Conservation (phyloP, 1,284 basidiomycete species). For the Rhodotorula sp. region DNA sequence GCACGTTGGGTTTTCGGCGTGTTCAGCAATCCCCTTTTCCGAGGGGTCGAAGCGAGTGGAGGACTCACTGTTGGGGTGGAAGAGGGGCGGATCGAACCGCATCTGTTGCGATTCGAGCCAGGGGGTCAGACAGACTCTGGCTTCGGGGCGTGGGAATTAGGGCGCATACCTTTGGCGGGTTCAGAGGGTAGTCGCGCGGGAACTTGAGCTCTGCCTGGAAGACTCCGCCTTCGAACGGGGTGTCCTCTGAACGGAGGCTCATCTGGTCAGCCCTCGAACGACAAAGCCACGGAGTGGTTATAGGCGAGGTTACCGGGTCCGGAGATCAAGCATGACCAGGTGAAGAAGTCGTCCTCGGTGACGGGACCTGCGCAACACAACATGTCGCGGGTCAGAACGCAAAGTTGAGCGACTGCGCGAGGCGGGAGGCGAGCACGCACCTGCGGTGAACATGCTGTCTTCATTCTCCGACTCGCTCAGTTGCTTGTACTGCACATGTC, state of each 20-base stretch:
- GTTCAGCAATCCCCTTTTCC: neutral
- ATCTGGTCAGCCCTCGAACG: slow-evolving; percentile 48
- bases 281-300: too few relatives aligned
- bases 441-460: slow-evolving; percentile 90
- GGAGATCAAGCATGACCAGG: slow-evolving; percentile 95
- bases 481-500: slow-evolving; percentile 44
- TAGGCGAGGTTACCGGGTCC: slow-evolving; percentile 62
- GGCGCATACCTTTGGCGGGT: slow-evolving; percentile 71
- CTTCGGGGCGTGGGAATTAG: neutral
- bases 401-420: neutral
- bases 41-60: neutral
- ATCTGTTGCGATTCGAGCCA: slow-evolving; percentile 54
- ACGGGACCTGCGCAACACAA: slow-evolving; percentile 63
- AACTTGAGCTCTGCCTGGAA: slow-evolving; percentile 91
- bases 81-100: slow-evolving; percentile 93
- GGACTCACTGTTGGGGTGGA: slow-evolving; percentile 90
- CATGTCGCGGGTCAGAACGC: slow-evolving; percentile 8
- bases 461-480: slow-evolving; percentile 64
- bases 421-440: slow-evolving; percentile 51
- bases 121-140: neutral
- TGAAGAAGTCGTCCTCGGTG: slow-evolving; percentile 92
- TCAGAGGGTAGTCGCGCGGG: slow-evolving; percentile 87
- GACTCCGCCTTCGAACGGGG: slow-evolving; percentile 96
- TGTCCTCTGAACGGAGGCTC: slow-evolving; percentile 56
- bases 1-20: neutral